Conservation (phyloP, 305 asterid species). For the Solanum aculeatissimum region DNA sequence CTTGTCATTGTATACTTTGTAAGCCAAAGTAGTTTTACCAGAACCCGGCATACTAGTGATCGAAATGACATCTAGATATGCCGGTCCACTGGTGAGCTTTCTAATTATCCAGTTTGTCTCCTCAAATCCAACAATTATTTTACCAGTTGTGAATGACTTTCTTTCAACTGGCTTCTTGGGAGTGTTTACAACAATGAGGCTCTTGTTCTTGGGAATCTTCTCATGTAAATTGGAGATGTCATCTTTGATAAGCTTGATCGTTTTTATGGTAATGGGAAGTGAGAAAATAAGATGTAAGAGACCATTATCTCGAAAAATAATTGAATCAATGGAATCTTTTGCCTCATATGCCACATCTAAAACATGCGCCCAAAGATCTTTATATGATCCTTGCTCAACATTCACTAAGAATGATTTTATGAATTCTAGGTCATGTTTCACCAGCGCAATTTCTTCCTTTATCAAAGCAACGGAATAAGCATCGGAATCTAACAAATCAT, state of each 20-base stretch:
- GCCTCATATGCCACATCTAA: neutral
- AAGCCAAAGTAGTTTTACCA: neutral
- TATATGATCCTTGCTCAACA: neutral
- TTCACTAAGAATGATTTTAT: neutral
- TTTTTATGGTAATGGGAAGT: neutral
- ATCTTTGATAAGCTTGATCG: neutral
- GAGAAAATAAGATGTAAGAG: neutral
- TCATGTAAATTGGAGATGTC: neutral
- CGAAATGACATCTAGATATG: neutral
- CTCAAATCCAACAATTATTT: neutral
- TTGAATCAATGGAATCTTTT: neutral
- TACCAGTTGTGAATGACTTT: neutral
- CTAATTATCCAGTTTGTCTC: neutral
- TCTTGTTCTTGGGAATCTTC: neutral
- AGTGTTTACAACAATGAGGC: neutral
- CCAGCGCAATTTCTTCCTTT: neutral
- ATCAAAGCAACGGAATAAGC: neutral
- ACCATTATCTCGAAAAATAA: neutral
- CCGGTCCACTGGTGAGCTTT: neutral
- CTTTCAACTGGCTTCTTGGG: neutral
- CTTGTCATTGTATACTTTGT: too few relatives aligned
- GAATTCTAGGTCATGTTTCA: neutral
- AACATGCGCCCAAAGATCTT: neutral
- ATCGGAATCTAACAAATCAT: neutral
- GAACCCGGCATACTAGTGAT: neutral